phyloP scores from a whole-genome alignment of 768 basidiomycete species.

The Fomitopsis pulvina region DNA sequence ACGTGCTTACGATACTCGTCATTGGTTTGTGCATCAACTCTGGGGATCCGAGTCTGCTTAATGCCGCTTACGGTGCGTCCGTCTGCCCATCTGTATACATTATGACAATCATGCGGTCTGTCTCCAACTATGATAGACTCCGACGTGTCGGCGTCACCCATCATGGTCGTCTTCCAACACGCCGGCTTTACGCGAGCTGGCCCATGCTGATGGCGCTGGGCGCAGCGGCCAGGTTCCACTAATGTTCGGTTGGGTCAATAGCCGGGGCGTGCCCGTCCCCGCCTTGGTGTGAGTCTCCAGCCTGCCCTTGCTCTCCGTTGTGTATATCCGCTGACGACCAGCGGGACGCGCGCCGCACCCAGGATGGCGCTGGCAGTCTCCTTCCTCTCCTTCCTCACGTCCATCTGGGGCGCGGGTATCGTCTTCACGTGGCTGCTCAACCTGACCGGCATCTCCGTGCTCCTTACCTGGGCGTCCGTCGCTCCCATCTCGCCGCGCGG shows the following conservation, averaged over 20 bases:
- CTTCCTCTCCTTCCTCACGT: conserved; percentile 47
- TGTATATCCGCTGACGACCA: background rate
- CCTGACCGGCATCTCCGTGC: conserved; percentile 57
- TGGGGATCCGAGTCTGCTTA: conserved; percentile 45
- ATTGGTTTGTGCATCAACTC: conserved; percentile 64
- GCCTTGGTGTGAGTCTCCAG: conserved; percentile 30
- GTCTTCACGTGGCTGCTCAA: conserved; percentile 57
- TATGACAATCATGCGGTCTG: no score
- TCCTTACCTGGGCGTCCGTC: conserved; percentile 63
- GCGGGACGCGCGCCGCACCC: background rate
- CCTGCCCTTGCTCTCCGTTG: conserved; percentile 8
- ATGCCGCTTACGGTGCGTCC: conserved; percentile 35
- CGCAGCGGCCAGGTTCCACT: conserved; percentile 58
- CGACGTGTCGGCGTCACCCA: conserved; percentile 50
- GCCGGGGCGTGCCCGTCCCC: conserved; percentile 56
- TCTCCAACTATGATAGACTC: no score
- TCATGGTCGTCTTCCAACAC: conserved; percentile 56
- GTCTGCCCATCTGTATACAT: no score
- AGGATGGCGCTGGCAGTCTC: conserved; percentile 44
- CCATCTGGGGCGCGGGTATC: conserved; percentile 50
- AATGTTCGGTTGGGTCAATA: conserved; percentile 58
- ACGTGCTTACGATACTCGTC: conserved; percentile 55
- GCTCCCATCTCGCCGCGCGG: conserved; percentile 52
- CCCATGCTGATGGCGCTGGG: conserved; percentile 56
- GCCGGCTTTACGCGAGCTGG: conserved; percentile 64